Conservation (phyloP, 352 stramenopile species). For the Phytopythium cucurbitacearum region DNA sequence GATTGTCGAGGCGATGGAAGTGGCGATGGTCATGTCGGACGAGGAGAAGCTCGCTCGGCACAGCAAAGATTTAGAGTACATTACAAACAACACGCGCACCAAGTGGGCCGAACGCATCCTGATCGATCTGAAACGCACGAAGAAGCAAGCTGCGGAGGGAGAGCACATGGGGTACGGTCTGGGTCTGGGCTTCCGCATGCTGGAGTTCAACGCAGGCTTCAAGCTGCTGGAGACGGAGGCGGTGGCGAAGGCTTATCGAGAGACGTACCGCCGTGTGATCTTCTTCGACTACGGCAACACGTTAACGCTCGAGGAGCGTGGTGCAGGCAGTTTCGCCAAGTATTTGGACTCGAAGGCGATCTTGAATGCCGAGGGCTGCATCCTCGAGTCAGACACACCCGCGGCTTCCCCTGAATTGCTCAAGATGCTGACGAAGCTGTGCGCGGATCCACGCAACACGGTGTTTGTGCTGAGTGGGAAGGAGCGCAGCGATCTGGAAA, state of each 20-base stretch:
- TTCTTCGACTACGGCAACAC: slow-evolving; percentile 99
- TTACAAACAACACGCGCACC: slow-evolving; percentile 93
- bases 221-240: slow-evolving; percentile 91
- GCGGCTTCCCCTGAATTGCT: slow-evolving; percentile 76
- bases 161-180: slow-evolving; percentile 94
- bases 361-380: slow-evolving; percentile 11
- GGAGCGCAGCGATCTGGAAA: slow-evolving; percentile 92
- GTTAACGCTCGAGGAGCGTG: slow-evolving; percentile 88
- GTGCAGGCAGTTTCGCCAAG: slow-evolving; percentile 74
- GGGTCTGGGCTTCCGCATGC: slow-evolving; percentile 93
- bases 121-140: slow-evolving; percentile 95
- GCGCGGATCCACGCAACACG: slow-evolving; percentile 93
- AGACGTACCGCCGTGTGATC: slow-evolving; percentile 88
- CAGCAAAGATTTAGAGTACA: slow-evolving; percentile 88
- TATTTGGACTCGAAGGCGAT: slow-evolving; percentile 56
- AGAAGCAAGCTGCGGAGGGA: slow-evolving; percentile 81
- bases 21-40: slow-evolving; percentile 66
- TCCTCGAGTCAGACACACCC: slow-evolving; percentile 10
- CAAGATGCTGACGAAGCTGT: slow-evolving; percentile 89
- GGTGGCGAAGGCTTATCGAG: slow-evolving; percentile 88
- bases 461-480: slow-evolving; percentile 98
- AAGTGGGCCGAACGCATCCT: slow-evolving; percentile 97
- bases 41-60: slow-evolving; percentile 72
- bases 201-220: slow-evolving; percentile 96
- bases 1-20: slow-evolving; percentile 67